Evolutionary conservation across 352 stramenopile genomes (phyloP).

Genomic region (Globisporangium ultimum): DNA sequence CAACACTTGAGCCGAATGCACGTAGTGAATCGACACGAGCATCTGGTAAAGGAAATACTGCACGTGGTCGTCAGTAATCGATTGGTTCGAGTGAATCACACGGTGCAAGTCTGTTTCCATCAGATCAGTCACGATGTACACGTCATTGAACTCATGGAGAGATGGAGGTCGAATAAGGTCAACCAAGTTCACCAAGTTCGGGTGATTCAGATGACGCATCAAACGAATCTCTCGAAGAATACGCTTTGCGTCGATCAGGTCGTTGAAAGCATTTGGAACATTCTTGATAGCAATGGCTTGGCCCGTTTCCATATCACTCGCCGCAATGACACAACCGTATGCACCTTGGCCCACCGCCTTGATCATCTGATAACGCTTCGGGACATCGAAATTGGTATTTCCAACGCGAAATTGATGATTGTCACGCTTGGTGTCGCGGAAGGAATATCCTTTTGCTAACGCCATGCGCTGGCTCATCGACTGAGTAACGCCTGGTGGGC

Average conservation of each 20-base stretch:
- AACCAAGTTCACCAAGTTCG: conserved; percentile 79
- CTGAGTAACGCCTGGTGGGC: conserved; percentile 30
- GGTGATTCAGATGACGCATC: conserved; percentile 85
- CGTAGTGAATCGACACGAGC: conserved; percentile 74
- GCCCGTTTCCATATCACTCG: conserved; percentile 82
- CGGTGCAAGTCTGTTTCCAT: conserved; percentile 79
- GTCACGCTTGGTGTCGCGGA: conserved; percentile 79
- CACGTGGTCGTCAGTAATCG: conserved; percentile 74
- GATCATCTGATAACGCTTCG: conserved; percentile 86
- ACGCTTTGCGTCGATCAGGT: conserved; percentile 85
- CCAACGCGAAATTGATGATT: conserved; percentile 87
- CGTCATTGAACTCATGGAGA: conserved; percentile 86
- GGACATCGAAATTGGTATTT: conserved; percentile 86
- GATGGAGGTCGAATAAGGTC: conserved; percentile 77
- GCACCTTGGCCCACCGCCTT: conserved; percentile 88
- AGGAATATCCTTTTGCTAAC: conserved; percentile 74
- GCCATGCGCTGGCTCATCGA: conserved; percentile 56
- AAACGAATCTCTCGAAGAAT: conserved; percentile 87
- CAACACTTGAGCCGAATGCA: conserved; percentile 76
- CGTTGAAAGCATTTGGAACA: conserved; percentile 91
- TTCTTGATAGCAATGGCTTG: conserved; percentile 95
- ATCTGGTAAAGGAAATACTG: conserved; percentile 84
- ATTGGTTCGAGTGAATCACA: conserved; percentile 82
- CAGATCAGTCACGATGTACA: conserved; percentile 82
- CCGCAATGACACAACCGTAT: conserved; percentile 90